phyloP scores from a whole-genome alignment of 2,329 filamentous ascomycete species.

The Fusarium nematophilum region DNA sequence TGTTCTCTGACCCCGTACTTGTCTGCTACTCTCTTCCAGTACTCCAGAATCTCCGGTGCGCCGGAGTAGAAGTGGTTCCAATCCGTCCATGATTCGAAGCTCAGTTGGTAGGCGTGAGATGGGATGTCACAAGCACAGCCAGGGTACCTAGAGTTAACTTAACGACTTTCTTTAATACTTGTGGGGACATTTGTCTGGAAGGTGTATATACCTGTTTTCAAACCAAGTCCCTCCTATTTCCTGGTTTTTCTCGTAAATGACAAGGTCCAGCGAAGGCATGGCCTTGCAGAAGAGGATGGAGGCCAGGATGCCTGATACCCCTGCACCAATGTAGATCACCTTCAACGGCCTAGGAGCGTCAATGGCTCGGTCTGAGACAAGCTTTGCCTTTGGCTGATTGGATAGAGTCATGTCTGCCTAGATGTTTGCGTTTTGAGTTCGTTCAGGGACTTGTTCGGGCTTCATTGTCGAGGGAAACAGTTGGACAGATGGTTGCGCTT shows the following conservation, averaged over 20 bases:
- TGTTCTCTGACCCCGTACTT: slow-evolving; percentile 32
- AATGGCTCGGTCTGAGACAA: slow-evolving; percentile 1
- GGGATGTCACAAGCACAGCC: slow-evolving; percentile 23
- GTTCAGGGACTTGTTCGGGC: neutral
- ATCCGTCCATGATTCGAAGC: slow-evolving; percentile 10
- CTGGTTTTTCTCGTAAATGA: slow-evolving; percentile 22
- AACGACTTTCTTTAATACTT: too few relatives aligned
- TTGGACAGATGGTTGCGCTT: too few relatives aligned
- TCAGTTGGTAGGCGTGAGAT: slow-evolving; percentile 21
- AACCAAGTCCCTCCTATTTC: slow-evolving; percentile 20
- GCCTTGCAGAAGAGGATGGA: slow-evolving; percentile 14
- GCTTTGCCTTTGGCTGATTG: neutral
- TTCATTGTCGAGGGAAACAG: too few relatives aligned
- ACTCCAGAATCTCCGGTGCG: slow-evolving; percentile 34
- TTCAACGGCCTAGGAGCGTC: slow-evolving; percentile 4
- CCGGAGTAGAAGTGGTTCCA: slow-evolving; percentile 16
- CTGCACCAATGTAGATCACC: slow-evolving; percentile 14
- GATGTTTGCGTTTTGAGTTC: neutral
- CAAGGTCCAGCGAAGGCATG: slow-evolving; percentile 5
- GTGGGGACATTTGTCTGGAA: too few relatives aligned
- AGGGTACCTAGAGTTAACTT: slow-evolving; percentile 8
- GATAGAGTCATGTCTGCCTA: slow-evolving; percentile 1
- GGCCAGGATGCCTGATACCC: slow-evolving; percentile 13
- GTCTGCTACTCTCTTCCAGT: slow-evolving; percentile 32
- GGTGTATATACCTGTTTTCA: slow-evolving; percentile 15